Evolutionary conservation across 768 basidiomycete species (phyloP).

Genomic region (Xerocomellus intermedius): DNA sequence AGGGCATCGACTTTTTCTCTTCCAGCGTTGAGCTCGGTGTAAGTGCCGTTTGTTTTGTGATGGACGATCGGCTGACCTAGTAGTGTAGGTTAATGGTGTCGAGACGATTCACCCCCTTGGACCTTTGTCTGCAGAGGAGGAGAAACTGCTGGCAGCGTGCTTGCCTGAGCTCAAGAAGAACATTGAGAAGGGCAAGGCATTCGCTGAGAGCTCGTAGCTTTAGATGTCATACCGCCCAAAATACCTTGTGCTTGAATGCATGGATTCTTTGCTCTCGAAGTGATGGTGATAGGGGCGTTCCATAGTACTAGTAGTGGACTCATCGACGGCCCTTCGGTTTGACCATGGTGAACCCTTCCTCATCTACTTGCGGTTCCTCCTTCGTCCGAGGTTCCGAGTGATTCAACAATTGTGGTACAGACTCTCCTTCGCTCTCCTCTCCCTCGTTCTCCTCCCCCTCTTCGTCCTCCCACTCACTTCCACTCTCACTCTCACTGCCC

Average conservation of each 20-base stretch:
- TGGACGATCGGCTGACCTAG: slow-evolving; percentile 6
- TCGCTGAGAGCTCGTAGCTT: slow-evolving; percentile 48
- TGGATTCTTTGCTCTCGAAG: not conserved
- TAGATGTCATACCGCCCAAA: slow-evolving; percentile 14
- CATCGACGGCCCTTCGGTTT: slow-evolving; percentile 51
- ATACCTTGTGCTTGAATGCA: slow-evolving; percentile 23
- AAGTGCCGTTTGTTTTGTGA: slow-evolving; percentile 27
- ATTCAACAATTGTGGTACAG: slow-evolving; percentile 57
- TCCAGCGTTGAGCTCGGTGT: slow-evolving; percentile 93
- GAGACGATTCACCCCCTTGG: slow-evolving; percentile 91
- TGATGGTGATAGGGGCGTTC: not conserved
- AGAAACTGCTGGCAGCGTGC: slow-evolving; percentile 83
- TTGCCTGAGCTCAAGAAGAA: slow-evolving; percentile 95
- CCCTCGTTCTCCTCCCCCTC: slow-evolving; percentile 38
- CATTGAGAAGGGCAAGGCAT: slow-evolving; percentile 91
- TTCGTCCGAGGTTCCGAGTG: slow-evolving; percentile 30
- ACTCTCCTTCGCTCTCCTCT: slow-evolving; percentile 43
- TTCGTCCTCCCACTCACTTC: slow-evolving; percentile 46
- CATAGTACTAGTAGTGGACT: not conserved
- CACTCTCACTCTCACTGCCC: slow-evolving; percentile 35
- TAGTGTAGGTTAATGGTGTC: slow-evolving; percentile 71
- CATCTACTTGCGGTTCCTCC: slow-evolving; percentile 75
- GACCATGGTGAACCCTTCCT: slow-evolving; percentile 90
- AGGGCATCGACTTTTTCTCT: slow-evolving; percentile 95
- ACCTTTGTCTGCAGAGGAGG: slow-evolving; percentile 72